Conservation (phyloP, 257 asterid genomes). For the Solanum rostratum region DNA sequence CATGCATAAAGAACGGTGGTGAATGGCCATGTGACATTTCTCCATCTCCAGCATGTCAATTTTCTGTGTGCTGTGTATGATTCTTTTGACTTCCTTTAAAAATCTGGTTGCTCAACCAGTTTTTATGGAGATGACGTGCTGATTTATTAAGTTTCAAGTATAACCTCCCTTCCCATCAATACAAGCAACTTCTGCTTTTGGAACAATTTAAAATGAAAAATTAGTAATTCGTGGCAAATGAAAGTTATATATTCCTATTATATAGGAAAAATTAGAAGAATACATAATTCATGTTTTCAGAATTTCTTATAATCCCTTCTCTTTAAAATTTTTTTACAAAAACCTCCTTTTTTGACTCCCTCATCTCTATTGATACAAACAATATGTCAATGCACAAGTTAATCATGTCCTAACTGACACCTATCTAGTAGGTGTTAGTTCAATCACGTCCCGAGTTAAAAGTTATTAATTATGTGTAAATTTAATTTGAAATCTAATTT, state of each 20-base stretch:
- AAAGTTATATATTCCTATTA: not conserved
- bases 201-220: not conserved
- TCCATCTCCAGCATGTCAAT: not conserved
- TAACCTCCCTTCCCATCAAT: not conserved
- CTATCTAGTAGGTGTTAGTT: no score
- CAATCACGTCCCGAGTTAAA: no score
- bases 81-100: not conserved
- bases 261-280: no score
- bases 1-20: not conserved
- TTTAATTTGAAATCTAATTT: no score
- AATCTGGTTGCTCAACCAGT: not conserved
- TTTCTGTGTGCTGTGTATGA: not conserved
- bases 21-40: not conserved
- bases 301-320: no score
- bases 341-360: no score
- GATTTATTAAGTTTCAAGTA: not conserved
- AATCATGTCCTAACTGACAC: no score
- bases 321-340: no score
- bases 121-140: not conserved
- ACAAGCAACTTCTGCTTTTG: not conserved
- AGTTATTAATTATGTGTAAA: no score
- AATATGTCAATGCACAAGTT: no score
- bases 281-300: no score
- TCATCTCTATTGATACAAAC: no score
- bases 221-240: not conserved